Percentiles rank a stretch among this genome's conserved stretches.
phyloP scores from a whole-genome alignment of 176 grass and related monocot genomes.

The Coix lacrymajobi region DNA sequence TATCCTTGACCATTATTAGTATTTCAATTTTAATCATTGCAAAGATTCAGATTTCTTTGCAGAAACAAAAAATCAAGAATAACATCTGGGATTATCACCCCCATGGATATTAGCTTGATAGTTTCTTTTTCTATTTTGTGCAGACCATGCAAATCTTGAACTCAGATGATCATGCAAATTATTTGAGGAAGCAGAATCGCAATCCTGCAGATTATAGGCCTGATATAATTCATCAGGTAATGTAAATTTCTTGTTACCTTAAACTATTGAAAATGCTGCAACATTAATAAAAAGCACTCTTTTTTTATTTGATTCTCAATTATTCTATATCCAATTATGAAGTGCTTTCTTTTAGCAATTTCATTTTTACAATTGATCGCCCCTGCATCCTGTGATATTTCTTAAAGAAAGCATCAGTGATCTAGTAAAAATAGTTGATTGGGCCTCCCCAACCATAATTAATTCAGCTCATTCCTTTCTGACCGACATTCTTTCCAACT shows the following conservation, averaged over 20 bases:
- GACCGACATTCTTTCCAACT: neutral
- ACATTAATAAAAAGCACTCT: neutral
- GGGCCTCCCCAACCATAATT: neutral
- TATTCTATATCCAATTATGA: neutral
- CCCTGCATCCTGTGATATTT: neutral
- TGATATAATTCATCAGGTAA: constrained; percentile 95
- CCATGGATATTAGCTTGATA: neutral
- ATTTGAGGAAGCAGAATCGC: constrained; percentile 75
- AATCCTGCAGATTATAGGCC: constrained; percentile 91
- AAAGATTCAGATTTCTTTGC: neutral
- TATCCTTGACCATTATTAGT: neutral
- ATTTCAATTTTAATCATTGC: neutral
- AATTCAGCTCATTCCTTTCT: neutral
- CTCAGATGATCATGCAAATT: constrained; percentile 89
- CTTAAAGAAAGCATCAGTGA: neutral
- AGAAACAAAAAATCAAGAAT: neutral
- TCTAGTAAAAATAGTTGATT: neutral
- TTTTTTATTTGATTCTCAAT: neutral
- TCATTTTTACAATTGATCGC: neutral
- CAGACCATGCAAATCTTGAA: constrained; percentile 93
- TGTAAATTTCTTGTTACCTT: neutral
- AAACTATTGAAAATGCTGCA: neutral
- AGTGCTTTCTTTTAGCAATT: neutral
- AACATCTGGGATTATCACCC: neutral
- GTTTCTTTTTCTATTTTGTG: constrained; percentile 1